Percentiles rank a stretch among this genome's conserved stretches.
Conservation (phyloP, 1,139 yeast species). For the Kluyveromyces sp. region DNA sequence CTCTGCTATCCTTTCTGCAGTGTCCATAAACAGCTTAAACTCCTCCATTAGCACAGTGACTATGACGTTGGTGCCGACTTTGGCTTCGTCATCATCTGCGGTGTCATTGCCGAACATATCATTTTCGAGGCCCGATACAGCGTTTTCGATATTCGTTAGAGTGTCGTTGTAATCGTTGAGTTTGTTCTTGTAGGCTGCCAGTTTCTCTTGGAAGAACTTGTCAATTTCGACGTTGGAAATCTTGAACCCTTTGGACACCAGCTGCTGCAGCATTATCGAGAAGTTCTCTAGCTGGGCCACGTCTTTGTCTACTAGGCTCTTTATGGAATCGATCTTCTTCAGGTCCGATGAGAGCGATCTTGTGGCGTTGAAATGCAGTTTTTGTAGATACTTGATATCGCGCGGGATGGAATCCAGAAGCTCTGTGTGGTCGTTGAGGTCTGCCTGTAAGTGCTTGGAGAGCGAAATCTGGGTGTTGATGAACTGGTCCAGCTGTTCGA, state of each 20-base stretch:
- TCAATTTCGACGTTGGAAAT: conserved; percentile 50
- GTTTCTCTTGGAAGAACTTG: conserved; percentile 46
- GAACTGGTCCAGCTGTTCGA: conserved; percentile 76
- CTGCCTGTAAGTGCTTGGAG: conserved; percentile 69
- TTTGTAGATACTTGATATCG: conserved; percentile 68
- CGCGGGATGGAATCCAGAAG: conserved; percentile 75
- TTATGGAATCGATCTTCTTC: conserved; percentile 40
- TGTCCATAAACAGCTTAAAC: conserved; percentile 79
- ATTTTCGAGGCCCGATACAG: conserved; percentile 65
- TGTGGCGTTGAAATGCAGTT: conserved; percentile 54
- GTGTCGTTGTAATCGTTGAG: conserved; percentile 62
- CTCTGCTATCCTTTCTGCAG: conserved; percentile 85
- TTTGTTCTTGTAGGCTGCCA: conserved; percentile 46
- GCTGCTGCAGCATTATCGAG: conserved; percentile 56
- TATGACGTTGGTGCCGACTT: conserved; percentile 26
- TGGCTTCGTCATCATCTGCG: conserved; percentile 9
- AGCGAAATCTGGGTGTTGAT: conserved; percentile 78
- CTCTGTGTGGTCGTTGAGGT: conserved; percentile 56
- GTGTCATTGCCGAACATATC: conserved; percentile 25
- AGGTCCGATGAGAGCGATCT: conserved; percentile 63
- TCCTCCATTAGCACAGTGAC: conserved; percentile 64
- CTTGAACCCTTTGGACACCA: conserved; percentile 62
- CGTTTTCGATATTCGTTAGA: conserved; percentile 64
- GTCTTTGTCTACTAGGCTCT: conserved; percentile 39
- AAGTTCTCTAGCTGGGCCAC: conserved; percentile 56